Base-by-base conservation (phyloP, 2,329 filamentous ascomycete genomes). In the Ophiocordyceps robertsii region DNA sequence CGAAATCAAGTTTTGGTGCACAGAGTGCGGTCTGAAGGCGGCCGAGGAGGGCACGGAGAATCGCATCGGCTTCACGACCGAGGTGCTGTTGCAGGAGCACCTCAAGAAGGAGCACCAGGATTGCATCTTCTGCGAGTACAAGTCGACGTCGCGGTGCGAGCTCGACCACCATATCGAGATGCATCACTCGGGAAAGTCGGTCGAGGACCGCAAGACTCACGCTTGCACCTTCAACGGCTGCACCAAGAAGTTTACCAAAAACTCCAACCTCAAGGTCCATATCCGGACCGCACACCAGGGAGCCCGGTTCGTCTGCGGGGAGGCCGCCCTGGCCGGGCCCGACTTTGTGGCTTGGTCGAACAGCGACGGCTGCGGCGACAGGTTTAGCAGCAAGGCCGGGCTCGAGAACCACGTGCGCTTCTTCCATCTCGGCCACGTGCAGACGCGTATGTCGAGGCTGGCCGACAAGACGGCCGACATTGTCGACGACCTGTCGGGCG, bases 371-470 rank as follows among this genome's bases (percentile, higher is more conserved):
- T 96, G 90, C 55, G 84, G 82, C 2, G 75, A 78, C 46, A 73
- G 73, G 31, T 92, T 93, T 54, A 75, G 76, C 45, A 84, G 82
- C 47, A 95, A 93, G 59, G 73, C 77, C 16, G 79, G 78, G 29
- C 71, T 95, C 0, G 84, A 90, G 58, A 83, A 92, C 50, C 90
- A 96, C 56, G 72, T 95, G 37, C 80, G 85, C 17, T 87, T 82
- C 39, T 75, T 85, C 19, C 90, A 96, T 58, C 67, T 95, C 24
- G 77, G 80, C n/a, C 54, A 62, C 14, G 62, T 67, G 43, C 67
- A 73, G 12, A 69, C 69, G 30, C 52, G 53, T 44, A 44, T 56
- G 35, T 54, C 49, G 41, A 49, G 50, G 43, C 42, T 50, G 33
- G 43, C 47, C 37, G 37, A 39, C 14, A 36, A 48, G 9, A 33